Evolutionary conservation across 345 rosid genomes (phyloP), one percentile per base, ranked within the genome.

Genomic region (Aurinia saxatilis): DNA sequence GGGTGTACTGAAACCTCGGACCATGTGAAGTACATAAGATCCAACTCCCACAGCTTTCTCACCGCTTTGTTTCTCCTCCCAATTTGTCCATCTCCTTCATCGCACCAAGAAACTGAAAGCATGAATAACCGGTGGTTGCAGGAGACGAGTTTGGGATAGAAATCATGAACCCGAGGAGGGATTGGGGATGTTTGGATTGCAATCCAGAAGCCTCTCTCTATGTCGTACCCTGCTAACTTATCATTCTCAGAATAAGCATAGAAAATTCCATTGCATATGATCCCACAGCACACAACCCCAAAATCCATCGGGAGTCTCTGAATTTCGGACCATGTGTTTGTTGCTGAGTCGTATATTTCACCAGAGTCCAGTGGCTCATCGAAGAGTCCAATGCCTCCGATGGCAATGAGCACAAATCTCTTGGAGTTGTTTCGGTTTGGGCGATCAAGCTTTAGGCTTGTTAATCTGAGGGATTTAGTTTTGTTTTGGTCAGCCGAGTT

Each of bases 101-200:
- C 73, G 33, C 99, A 93, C 99, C 99, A 93, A 11, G 99, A 93
- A 23, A 93, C 97, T 1, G 96, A 90, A 39, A 93, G 82, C 97
- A 90, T 79, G 57, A 90, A 84, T 33, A 93, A 68, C 47, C 80
- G 78, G n/a, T 84, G 82, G 63, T 80, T 73, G 62, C 84, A 80
- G 23, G 95, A 90, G 7, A 93, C 91, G 23, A 93, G 92, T 64
- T 87, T 87, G 16, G 99, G 99, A 72, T 82, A 85, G 73, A 90
- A 93, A 63, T 93, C 99, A 1, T 79, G 83, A 64, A 93, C 96
- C 15, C 95, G 90, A 5, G 95, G 91, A 65, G 99, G 96, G 70
- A 84, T 79, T 15, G 92, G 90, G 12, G 84, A 77, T 41, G 95
- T 79, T 69, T 90, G 96, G 50, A 93, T 87, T 9, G 72, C 76